Evolutionary conservation across 306 rosid genomes (phyloP).

Genomic region (Malus domestica): ASM211411v1 NC_041793.1:37791001-37791500

Average conservation of each 20-base stretch:
- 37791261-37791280: background rate
- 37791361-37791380: constrained; percentile 70
- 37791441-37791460: background rate
- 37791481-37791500: background rate
- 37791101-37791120: constrained; percentile 92
- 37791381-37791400: constrained; percentile 65
- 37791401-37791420: constrained; percentile 59
- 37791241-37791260: background rate
- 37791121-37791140: constrained; percentile 79
- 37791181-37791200: constrained; percentile 66
- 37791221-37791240: background rate
- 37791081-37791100: constrained; percentile 37
- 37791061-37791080: background rate
- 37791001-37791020: constrained; percentile 40
- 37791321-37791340: background rate
- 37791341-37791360: constrained; percentile 49
- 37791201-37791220: constrained; percentile 6
- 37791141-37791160: constrained; percentile 62
- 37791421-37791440: constrained; percentile 1
- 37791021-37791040: background rate
- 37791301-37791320: constrained; percentile 12
- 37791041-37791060: background rate
- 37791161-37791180: constrained; percentile 64
- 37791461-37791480: background rate
- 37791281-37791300: background rate